Base-by-base conservation (phyloP, 306 rosid species). In the Quercus parvula region DNA sequence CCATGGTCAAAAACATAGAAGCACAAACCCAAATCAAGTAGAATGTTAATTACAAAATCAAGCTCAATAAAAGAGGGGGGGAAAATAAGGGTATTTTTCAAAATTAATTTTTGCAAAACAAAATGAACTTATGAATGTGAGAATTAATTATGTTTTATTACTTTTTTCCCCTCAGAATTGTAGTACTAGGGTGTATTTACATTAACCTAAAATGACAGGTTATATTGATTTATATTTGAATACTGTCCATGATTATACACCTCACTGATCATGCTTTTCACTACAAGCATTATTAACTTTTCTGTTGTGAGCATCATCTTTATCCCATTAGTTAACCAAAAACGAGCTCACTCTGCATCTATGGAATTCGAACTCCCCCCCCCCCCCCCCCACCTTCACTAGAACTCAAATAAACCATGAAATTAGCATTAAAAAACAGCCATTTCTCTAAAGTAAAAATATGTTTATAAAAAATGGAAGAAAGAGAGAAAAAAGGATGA, bases 1-100 rank as follows among this genome's bases (percentile, higher is more conserved):
- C 81, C 85, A 74, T 22, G 70, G 80, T 51, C 85, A 81, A 73
- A 75, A 56, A 63, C 71, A 70, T 59, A 78, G 77, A 35, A 74
- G 63, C 63, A 31, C 79, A 78, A 83, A 71, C 74, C 81, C 85
- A 74, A 67, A 79, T 78, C 69, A 28, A 70, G 78, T 54, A 67
- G 52, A 74, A 82, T n/a, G 33, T 71, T 27, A 76, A 64, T 30
- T 55, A 10, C 61, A 28, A 72, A 20, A 41, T 15, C 63, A 64
- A 64, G 77, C 82, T 81, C 77, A 46, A 70, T 12, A 46, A n/a
- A 24, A 72, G 64, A 35, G 5, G 31, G 46, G 44, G 27, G 5
- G 0, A n/a, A 75, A 56, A 7, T 20, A 14, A 67, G 44, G 5
- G 24, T 28, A 30, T 2, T 64, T 17, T 64, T 4, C 5, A 4